Percentiles rank a stretch among this genome's conserved stretches.
These are phyloP conservation scores for Arthroderma sp. DNA, from an alignment of 2,329 filamentous ascomycete genomes.

Conservation along the genomic window DNA sequence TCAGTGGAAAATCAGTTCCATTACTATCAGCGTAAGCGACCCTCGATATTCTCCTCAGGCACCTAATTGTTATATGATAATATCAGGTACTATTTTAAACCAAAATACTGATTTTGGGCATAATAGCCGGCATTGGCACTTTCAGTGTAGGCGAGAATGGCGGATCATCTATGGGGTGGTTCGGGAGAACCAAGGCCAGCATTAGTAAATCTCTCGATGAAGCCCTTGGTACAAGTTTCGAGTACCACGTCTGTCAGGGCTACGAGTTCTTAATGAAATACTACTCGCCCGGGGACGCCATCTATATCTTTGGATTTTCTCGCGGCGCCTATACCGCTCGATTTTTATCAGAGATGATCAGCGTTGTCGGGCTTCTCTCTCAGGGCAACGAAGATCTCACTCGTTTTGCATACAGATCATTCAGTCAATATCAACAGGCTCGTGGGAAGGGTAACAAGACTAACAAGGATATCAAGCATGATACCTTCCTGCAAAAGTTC, in stretches of 20 bases:
- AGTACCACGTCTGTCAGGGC: conserved; percentile 39
- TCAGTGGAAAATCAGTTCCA: conserved; percentile 11
- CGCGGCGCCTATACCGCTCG: conserved; percentile 42
- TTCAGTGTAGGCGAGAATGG: conserved; percentile 6
- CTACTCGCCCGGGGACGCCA: conserved; percentile 37
- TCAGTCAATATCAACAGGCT: conserved; percentile 21
- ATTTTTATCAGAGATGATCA: conserved; percentile 40
- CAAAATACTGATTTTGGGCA: neutral
- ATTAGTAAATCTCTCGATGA: conserved; percentile 9
- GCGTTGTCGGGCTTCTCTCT: conserved; percentile 36
- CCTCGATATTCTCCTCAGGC: neutral
- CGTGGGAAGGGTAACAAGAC: conserved; percentile 17
- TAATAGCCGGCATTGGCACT: conserved; percentile 12
- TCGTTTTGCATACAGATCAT: conserved; percentile 32
- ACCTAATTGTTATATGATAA: neutral
- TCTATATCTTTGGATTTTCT: conserved; percentile 44
- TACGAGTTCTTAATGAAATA: conserved; percentile 44
- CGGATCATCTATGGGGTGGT: conserved; percentile 6
- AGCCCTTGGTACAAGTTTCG: conserved; percentile 25
- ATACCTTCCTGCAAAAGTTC: conserved; percentile 29
- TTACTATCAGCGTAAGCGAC: conserved; percentile 13
- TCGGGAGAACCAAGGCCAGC: conserved; percentile 8
- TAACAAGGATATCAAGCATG: conserved; percentile 9
- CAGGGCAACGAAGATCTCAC: conserved; percentile 43
- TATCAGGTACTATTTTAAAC: neutral